Base-by-base conservation (phyloP, 2,329 filamentous ascomycete genomes). In the Calycina herbarum region DNA sequence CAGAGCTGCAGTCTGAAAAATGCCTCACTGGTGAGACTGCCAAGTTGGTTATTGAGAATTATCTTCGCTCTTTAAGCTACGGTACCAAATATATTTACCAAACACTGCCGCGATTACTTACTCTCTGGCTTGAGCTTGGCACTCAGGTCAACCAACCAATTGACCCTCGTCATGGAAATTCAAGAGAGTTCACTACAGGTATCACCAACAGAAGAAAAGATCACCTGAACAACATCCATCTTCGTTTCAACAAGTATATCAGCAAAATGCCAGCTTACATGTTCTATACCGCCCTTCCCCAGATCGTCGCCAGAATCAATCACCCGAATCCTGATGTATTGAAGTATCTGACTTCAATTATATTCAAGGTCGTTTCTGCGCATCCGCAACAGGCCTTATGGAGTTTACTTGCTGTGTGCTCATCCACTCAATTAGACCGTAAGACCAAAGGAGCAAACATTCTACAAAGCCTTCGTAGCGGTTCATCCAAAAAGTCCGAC, bases 1-100 rank as follows among this genome's bases (percentile, higher is more conserved):
- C 86, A 20, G 86, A 89, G 33, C 93, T 94, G 69, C 93, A 97
- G 77, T 89, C 85, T 54, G 89, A 93, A 63, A 83, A 86, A 66
- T 93, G 88, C 72, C 79, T 95, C 64, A 91, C 86, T 11, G 96
- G 95, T 48, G 94, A 97, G 76, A 87, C 89, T 24, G 89, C 93
- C 1, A 93, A 94, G 74, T 84, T 97, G 17, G 92, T 99, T 42
- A 92, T 98, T 69, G 93, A 97, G 73, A 97, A 96, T 75, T 97
- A 96, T 74, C 82, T 97, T 57, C 87, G 94, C 33, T 96, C 94
- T 2, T 84, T 97, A 57, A 88, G 89, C 33, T 94, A 89, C 71
- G 95, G 95, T 38, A 95, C 93, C 58, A 99, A 98, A 78, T 97
- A 98, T 77, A 86, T 97, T 56, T 96, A 97, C 73, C 94, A 98